These are phyloP conservation scores for Athelia psychrophila DNA, from an alignment of 1,284 basidiomycete species.

Conservation along the genomic window DNA sequence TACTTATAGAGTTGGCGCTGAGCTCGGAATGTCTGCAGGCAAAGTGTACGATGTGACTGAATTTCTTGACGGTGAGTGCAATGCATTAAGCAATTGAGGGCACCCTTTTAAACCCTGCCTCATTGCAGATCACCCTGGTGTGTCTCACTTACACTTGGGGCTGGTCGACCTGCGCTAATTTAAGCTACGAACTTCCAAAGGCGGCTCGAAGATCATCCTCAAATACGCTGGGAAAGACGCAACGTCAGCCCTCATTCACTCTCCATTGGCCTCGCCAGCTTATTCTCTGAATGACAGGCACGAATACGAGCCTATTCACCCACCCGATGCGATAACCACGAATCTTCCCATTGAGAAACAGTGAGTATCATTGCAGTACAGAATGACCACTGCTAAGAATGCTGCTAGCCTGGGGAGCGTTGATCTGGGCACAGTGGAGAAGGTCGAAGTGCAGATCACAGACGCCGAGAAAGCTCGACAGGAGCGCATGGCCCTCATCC, in stretches of 20 bases:
- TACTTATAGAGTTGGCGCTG: background rate
- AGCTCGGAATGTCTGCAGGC: constrained; percentile 34
- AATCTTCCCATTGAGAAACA: constrained; percentile 79
- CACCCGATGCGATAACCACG: constrained; percentile 82
- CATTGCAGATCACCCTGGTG: constrained; percentile 63
- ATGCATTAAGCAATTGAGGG: constrained; percentile 5
- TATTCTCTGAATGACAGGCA: constrained; percentile 34
- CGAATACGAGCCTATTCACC: constrained; percentile 87
- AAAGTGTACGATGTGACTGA: constrained; percentile 79
- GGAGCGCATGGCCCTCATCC: constrained; percentile 51
- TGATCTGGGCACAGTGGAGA: constrained; percentile 59
- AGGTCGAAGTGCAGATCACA: constrained; percentile 52
- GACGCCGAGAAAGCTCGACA: constrained; percentile 60
- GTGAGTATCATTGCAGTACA: constrained; percentile 35
- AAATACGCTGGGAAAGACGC: constrained; percentile 80
- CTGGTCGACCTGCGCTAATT: too few species aligned
- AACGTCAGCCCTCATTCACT: constrained; percentile 43
- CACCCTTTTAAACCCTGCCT: background rate
- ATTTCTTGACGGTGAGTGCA: constrained; percentile 54
- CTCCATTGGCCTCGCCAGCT: background rate
- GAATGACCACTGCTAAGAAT: constrained; percentile 1
- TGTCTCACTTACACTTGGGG: constrained; percentile 6
- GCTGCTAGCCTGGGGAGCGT: constrained; percentile 62
- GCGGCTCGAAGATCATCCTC: constrained; percentile 60
- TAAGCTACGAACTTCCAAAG: constrained; percentile 26